Base-by-base conservation (phyloP, 2,329 filamentous ascomycete genomes). In the Sporothrix brunneoviolacea region DNA sequence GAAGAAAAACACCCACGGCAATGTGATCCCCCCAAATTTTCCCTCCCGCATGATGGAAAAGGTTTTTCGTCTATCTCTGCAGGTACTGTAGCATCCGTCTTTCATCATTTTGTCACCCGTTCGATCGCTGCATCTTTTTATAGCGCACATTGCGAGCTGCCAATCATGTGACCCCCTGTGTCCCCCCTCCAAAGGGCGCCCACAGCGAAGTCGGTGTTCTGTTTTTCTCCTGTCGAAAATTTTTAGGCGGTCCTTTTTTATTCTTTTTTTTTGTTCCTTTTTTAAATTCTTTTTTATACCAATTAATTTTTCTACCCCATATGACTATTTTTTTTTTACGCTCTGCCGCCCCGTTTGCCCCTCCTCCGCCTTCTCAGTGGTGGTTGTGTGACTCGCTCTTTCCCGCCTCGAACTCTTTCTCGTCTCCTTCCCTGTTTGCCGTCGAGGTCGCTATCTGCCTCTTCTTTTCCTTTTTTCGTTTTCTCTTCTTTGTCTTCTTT, bases 181-280 rank as follows among this genome's bases (percentile, higher is more conserved):
- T 33, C 32, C 36, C 22, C 19, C n/a, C 32, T 15, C 13, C 33
- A 21, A n/a, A n/a, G n/a, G n/a, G n/a, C n/a, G n/a, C 13, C 8
- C 9, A 30, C 7, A 37, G 46, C 53, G 50, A 49, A 37, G 48
- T 50, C 50, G 50, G 53, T 36, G 30, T 27, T 16, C 32, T 49
- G 38, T 49, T 49, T 30, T 18, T 18, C 35, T 28, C 28, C 32
- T 18, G 32, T 37, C 35, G 27, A 45, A 35, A 30, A 27, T 40
- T 51, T 28, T 39, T 45, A 15, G 43, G 18, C 22, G 30, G 16
- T n/a, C 27, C 36, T 16, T 37, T 15, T 9, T 28, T n/a, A 48
- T 40, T 15, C 13, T 28, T n/a, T 52, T 40, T 40, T 40, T 46
- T 41, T 22, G 24, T 28, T n/a, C 24, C 24, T 28, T 28, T 28